These are phyloP conservation scores for Venturia nashicola DNA, from an alignment of 2,329 filamentous ascomycete species.

Conservation along the genomic window DNA sequence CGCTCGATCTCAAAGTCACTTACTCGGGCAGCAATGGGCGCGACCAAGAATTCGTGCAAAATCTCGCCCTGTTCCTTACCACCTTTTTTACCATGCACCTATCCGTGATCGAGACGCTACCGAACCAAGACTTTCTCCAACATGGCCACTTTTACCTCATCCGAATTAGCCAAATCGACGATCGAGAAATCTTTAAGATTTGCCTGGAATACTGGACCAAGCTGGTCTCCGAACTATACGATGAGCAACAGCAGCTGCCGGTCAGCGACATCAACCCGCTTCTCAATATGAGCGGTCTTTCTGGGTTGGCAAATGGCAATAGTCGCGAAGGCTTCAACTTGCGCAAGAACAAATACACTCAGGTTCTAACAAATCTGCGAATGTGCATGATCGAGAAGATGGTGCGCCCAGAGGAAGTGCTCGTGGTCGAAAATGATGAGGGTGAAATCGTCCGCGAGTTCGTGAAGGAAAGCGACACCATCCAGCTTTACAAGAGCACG, in stretches of 20 bases:
- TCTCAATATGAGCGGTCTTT: slow-evolving; percentile 61
- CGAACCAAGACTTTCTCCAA: slow-evolving; percentile 86
- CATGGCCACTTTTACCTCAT: slow-evolving; percentile 98
- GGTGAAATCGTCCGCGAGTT: slow-evolving; percentile 98
- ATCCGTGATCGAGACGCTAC: slow-evolving; percentile 79
- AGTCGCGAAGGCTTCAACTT: slow-evolving; percentile 85
- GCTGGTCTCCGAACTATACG: slow-evolving; percentile 92
- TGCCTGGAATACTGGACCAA: slow-evolving; percentile 99
- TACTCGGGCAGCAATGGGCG: slow-evolving; percentile 84
- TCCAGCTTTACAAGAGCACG: slow-evolving; percentile 98
- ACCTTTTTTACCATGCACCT: slow-evolving; percentile 96
- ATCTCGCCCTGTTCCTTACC: slow-evolving; percentile 86
- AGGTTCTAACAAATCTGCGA: slow-evolving; percentile 84
- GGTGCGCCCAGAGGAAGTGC: slow-evolving; percentile 92
- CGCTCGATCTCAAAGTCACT: slow-evolving; percentile 79
- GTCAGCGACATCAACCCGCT: slow-evolving; percentile 88
- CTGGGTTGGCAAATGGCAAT: slow-evolving; percentile 58
- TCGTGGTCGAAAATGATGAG: slow-evolving; percentile 99
- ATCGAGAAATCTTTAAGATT: slow-evolving; percentile 99
- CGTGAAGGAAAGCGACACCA: slow-evolving; percentile 97
- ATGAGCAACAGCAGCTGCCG: slow-evolving; percentile 95
- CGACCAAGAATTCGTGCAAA: slow-evolving; percentile 97
- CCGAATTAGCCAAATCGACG: slow-evolving; percentile 95
- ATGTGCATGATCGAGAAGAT: slow-evolving; percentile 99
- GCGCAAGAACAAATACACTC: slow-evolving; percentile 94